Evolutionary conservation across 208 protist species (phyloP).

Genomic region (Lotmaria passim): DNA sequence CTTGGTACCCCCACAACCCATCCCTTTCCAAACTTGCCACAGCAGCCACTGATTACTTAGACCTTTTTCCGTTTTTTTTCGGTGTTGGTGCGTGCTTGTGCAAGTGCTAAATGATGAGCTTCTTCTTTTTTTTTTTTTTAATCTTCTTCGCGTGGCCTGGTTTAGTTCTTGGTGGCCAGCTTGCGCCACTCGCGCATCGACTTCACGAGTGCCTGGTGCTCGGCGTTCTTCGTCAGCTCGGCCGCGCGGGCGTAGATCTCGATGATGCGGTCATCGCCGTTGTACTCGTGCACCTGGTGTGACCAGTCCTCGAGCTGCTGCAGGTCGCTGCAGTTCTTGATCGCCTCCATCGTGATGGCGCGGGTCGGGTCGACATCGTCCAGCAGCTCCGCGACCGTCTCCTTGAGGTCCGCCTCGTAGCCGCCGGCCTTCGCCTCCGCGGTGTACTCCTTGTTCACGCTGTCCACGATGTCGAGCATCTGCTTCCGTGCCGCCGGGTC

Average conservation of each 20-base stretch:
- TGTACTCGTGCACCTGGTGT: constrained; percentile 86
- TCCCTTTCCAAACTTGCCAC: too few relatives aligned
- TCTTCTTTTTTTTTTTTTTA: background rate
- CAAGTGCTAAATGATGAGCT: too few relatives aligned
- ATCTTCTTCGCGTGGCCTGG: background rate
- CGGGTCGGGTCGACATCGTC: constrained; percentile 85
- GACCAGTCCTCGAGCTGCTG: constrained; percentile 83
- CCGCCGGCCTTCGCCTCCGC: constrained; percentile 70
- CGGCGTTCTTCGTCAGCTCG: constrained; percentile 77
- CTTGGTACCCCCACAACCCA: too few relatives aligned
- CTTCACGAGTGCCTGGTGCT: constrained; percentile 76
- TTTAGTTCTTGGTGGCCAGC: constrained; percentile 66
- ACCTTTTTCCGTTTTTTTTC: too few relatives aligned
- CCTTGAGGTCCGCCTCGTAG: constrained; percentile 72
- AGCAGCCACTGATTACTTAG: too few relatives aligned
- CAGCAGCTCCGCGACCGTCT: constrained; percentile 64
- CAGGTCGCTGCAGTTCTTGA: constrained; percentile 71
- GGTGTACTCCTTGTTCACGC: constrained; percentile 80
- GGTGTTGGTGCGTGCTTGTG: too few relatives aligned
- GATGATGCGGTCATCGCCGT: constrained; percentile 84
- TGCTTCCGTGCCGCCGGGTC: constrained; percentile 66
- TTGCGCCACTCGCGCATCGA: constrained; percentile 79
- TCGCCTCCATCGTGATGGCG: constrained; percentile 71
- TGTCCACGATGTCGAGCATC: constrained; percentile 81
- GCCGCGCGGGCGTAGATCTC: constrained; percentile 87